A percentile compares a stretch with the other conserved stretches of the same genome.
These are phyloP conservation scores for Lumnitzera littorea DNA, from an alignment of 345 rosid species.

Conservation along the genomic window DNA sequence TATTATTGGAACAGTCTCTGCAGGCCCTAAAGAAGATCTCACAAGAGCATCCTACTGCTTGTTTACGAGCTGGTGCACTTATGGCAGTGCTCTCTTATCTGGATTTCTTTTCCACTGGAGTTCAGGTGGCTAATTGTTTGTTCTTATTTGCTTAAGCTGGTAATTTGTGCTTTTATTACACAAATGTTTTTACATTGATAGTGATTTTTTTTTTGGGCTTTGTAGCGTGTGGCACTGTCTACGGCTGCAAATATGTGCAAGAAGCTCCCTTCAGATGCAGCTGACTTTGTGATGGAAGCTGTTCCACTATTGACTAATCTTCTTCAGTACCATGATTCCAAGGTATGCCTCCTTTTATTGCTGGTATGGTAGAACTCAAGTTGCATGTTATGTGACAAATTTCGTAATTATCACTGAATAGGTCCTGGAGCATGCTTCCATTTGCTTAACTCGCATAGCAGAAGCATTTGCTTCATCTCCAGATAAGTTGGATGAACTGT, in stretches of 20 bases:
- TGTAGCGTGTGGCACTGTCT: constrained; percentile 89
- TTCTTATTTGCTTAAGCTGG: background rate
- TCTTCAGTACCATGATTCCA: constrained; percentile 92
- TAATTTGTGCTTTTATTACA: background rate
- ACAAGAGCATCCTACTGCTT: constrained; percentile 99
- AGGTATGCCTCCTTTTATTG: constrained; percentile 32
- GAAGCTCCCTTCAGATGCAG: constrained; percentile 97
- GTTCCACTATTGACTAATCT: constrained; percentile 96
- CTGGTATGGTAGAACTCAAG: background rate
- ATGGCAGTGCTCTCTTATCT: constrained; percentile 99
- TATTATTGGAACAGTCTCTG: constrained; percentile 52
- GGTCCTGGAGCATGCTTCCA: constrained; percentile 98
- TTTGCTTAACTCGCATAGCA: constrained; percentile 94
- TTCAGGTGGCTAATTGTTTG: constrained; percentile 53
- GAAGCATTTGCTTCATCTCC: constrained; percentile 94
- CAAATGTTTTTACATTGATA: background rate
- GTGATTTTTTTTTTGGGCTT: constrained; percentile 5
- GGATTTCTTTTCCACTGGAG: constrained; percentile 99
- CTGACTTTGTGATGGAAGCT: constrained; percentile 99
- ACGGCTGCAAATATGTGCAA: constrained; percentile 99
- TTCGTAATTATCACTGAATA: constrained; percentile 14
- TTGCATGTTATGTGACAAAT: constrained; percentile 11
- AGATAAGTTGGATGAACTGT: constrained; percentile 84
- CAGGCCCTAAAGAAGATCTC: constrained; percentile 99
- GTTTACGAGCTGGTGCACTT: constrained; percentile 96